A percentile compares a stretch with the other conserved stretches of the same genome.
Evolutionary conservation across 345 rosid species (phyloP).

Genomic region (Linum tenue): DNA sequence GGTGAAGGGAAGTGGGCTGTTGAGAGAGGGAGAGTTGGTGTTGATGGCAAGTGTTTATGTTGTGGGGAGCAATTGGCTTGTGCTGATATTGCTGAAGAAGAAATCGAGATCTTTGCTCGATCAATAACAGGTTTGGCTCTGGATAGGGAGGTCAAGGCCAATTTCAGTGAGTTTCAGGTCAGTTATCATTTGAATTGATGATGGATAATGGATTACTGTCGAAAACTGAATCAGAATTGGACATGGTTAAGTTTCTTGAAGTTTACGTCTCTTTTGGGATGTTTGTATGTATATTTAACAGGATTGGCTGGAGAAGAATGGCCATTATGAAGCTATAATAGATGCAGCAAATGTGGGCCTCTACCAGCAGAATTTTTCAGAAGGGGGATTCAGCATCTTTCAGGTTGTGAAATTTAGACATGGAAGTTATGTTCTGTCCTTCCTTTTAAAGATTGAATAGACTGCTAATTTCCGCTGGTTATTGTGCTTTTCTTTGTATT

Average conservation of each 20-base stretch:
- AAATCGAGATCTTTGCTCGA: constrained; percentile 52
- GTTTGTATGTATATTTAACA: constrained; percentile 3
- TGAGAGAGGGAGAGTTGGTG: constrained; percentile 41
- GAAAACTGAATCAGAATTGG: background rate
- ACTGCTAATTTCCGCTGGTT: constrained; percentile 3
- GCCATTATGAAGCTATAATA: constrained; percentile 56
- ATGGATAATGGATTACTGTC: background rate
- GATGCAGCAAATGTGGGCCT: constrained; percentile 95
- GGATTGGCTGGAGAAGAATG: constrained; percentile 67
- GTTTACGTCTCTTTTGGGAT: background rate
- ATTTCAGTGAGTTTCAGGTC: constrained; percentile 81
- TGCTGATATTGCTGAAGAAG: constrained; percentile 60
- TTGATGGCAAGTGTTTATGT: constrained; percentile 48
- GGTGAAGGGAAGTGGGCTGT: constrained; percentile 68
- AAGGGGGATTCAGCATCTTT: constrained; percentile 63
- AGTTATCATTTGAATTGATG: background rate
- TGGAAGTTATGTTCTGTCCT: background rate
- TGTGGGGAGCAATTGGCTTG: constrained; percentile 54
- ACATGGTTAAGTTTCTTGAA: background rate
- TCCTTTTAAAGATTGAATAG: background rate
- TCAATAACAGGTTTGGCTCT: constrained; percentile 68
- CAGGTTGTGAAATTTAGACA: constrained; percentile 43
- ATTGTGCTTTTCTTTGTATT: constrained; percentile 18
- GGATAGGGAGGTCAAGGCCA: constrained; percentile 68
- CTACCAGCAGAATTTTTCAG: constrained; percentile 79